These are phyloP conservation scores for Beauveria australis DNA, from an alignment of 2,329 filamentous ascomycete genomes.

Conservation along the genomic window DNA sequence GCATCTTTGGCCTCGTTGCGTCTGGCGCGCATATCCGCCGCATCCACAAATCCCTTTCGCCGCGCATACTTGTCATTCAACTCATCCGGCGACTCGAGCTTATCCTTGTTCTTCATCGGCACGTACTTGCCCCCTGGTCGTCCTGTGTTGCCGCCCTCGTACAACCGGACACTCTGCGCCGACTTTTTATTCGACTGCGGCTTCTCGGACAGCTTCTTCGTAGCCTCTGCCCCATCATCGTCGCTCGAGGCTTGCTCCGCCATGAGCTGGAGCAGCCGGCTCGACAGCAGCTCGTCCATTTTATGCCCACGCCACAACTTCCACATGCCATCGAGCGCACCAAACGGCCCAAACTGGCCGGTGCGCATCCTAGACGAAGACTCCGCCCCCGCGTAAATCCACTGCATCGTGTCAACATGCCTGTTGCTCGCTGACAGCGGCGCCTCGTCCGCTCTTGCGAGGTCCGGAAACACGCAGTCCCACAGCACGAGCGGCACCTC, in stretches of 20 bases:
- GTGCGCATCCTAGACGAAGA: constrained; percentile 24
- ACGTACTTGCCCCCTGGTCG: constrained; percentile 45
- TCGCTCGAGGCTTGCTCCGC: constrained; percentile 26
- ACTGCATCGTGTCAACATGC: constrained; percentile 55
- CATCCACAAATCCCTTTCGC: constrained; percentile 47
- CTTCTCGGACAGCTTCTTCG: neutral
- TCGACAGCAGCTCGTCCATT: constrained; percentile 81
- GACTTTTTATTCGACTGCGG: constrained; percentile 15
- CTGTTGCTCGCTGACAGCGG: constrained; percentile 15
- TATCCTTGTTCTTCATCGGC: constrained; percentile 43
- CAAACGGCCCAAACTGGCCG: constrained; percentile 55
- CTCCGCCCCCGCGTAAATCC: constrained; percentile 72
- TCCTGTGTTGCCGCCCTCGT: constrained; percentile 47
- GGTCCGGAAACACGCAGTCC: constrained; percentile 76
- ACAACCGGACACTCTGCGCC: constrained; percentile 29
- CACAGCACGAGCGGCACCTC: constrained; percentile 88
- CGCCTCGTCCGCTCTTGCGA: constrained; percentile 22
- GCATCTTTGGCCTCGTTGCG: constrained; percentile 25
- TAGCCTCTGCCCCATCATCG: neutral
- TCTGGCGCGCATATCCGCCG: constrained; percentile 38
- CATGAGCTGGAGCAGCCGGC: constrained; percentile 60
- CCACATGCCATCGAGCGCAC: constrained; percentile 73
- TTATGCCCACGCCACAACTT: constrained; percentile 73
- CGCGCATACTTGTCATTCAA: constrained; percentile 55
- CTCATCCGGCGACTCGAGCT: constrained; percentile 42